Conservation (phyloP, 2,329 filamentous ascomycete species). For the Pseudofabraea citricarpa region DNA sequence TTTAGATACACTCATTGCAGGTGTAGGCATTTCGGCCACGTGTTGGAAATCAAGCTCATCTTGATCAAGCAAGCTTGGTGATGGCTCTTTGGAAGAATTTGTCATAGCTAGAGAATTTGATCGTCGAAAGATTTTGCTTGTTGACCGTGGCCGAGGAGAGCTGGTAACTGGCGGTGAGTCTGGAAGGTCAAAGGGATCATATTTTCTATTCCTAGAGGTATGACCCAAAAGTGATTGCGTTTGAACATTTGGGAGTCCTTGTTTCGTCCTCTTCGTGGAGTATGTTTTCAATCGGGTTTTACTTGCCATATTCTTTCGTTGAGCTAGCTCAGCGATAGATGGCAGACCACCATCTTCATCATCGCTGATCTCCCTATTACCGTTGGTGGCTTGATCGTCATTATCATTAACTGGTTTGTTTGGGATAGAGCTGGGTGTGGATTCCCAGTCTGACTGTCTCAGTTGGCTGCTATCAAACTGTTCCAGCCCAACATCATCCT, state of each 20-base stretch:
- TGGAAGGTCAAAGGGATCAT: constrained; percentile 31
- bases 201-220: neutral
- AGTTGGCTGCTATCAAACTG: too few species aligned
- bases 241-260: constrained; percentile 17
- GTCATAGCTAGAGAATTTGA: constrained; percentile 1
- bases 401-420: too few species aligned
- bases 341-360: constrained; percentile 26
- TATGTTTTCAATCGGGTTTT: constrained; percentile 15
- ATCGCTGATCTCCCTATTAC: neutral
- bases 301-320: neutral
- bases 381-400: too few species aligned
- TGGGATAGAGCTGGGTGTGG: too few species aligned
- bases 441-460: too few species aligned
- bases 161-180: constrained; percentile 35
- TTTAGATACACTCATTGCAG: constrained; percentile 24
- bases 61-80: constrained; percentile 9
- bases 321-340: constrained; percentile 21
- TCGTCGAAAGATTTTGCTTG: neutral
- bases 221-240: constrained; percentile 11
- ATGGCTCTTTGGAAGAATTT: constrained; percentile 6
- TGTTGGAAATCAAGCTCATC: constrained; percentile 5
- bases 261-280: constrained; percentile 18
- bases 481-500: too few species aligned
- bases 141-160: constrained; percentile 19
- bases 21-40: constrained; percentile 18